Evolutionary conservation across 2,329 filamentous ascomycete species (phyloP), one percentile per base, ranked within the genome.

Genomic region (Hypoxylon sp.): DNA sequence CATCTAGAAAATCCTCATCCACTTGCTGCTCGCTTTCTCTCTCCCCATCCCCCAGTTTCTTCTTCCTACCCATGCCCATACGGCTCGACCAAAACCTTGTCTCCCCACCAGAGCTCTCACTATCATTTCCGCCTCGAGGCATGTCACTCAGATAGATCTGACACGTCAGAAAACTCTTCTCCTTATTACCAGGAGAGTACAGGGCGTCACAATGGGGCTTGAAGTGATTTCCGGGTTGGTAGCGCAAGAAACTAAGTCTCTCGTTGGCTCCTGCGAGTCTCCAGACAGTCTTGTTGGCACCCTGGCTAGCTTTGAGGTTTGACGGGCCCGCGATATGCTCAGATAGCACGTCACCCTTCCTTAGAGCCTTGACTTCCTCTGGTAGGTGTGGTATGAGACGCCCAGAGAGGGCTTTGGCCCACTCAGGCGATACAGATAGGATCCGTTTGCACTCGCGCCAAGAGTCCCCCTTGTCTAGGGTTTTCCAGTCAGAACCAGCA

Each of bases 141-240:
- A 67, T 67, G 35, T 78, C 75, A 48, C 70, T 76, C 1, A 78
- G 70, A 42, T 78, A 78, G 11, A 78, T 72, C 47, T 78, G 76
- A 51, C 76, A 74, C 6, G 77, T 78, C n/a, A 79, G 59, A 53
- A 78, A 78, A 60, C 75, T 76, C 67, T 74, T 77, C 63, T 75
- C 70, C 11, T 71, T 68, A 44, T 71, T 73, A 3, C 71, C 70
- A 9, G 63, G 59, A 9, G 67, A 65, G 52, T 70, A 75, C 3
- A 74, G 44, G n/a, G 71, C 72, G 52, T 76, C 74, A 37, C 75
- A 76, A 61, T 76, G 75, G 78, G 83, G 81, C 55, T 83, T 82
- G 73, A 91, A 91, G 71, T 87, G 88, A 73, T 90, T 85, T 0
- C 87, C 88, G 3, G 84, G 83, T 1, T 81, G 80, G 71, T 91